Percentiles rank a stretch among this genome's conserved stretches.
Evolutionary conservation across 1,284 basidiomycete species (phyloP).

Genomic region (Apiotrichum veenhuisii): DNA sequence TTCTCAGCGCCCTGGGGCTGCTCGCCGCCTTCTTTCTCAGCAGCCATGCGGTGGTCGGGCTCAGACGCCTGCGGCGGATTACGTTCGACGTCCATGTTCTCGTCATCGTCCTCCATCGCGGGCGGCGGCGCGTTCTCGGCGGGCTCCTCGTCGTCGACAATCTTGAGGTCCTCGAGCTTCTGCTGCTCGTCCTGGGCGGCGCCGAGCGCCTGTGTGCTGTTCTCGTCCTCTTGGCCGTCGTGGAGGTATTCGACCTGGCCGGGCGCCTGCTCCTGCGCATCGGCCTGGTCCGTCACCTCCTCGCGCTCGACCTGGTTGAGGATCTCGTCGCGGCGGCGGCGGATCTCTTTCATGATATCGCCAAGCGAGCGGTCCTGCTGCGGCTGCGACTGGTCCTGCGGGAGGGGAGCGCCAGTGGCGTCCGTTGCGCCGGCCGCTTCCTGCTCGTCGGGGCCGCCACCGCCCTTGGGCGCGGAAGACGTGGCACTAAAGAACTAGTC

Average conservation of each 20-base stretch:
- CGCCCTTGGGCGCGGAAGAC: slow-evolving; percentile 28
- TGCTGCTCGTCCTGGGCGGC: slow-evolving; percentile 75
- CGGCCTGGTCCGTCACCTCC: slow-evolving; percentile 39
- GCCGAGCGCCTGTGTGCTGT: slow-evolving; percentile 85
- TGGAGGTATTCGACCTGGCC: slow-evolving; percentile 79
- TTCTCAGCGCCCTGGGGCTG: slow-evolving; percentile 39
- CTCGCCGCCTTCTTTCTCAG: slow-evolving; percentile 19
- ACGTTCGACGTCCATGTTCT: slow-evolving; percentile 4
- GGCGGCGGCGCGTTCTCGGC: slow-evolving; percentile 7
- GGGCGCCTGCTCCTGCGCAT: slow-evolving; percentile 52
- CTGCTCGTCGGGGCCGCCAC: slow-evolving; percentile 35
- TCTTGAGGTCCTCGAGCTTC: slow-evolving; percentile 72
- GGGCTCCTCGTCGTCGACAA: slow-evolving; percentile 59
- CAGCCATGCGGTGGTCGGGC: slow-evolving; percentile 20
- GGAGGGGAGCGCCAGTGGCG: slow-evolving; percentile 37
- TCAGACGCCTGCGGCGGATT: slow-evolving; percentile 8
- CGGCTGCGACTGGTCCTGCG: slow-evolving; percentile 38
- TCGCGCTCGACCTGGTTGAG: slow-evolving; percentile 55
- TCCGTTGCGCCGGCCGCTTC: slow-evolving; percentile 42
- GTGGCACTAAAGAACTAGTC: slow-evolving; percentile 18
- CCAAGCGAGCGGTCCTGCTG: slow-evolving; percentile 78
- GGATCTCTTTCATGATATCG: slow-evolving; percentile 80
- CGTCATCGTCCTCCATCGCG: slow-evolving; percentile 24
- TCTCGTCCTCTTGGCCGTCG: slow-evolving; percentile 62
- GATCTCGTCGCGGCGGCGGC: slow-evolving; percentile 80